Evolutionary conservation across 2,329 filamentous ascomycete species (phyloP), one percentile per base, ranked within the genome.

Genomic region (Talaromyces sp.): DNA sequence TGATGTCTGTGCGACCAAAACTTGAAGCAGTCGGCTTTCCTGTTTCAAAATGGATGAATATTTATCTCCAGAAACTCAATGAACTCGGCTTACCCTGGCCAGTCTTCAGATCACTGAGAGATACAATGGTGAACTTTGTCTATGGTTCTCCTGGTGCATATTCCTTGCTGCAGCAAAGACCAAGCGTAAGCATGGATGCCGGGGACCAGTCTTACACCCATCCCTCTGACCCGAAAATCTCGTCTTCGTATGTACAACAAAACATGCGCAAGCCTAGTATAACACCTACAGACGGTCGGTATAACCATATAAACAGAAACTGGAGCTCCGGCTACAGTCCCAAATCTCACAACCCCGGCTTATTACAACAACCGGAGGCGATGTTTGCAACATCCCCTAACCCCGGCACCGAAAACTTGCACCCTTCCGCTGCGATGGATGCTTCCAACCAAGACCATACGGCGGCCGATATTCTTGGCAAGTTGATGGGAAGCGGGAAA

Each of bases 41-140:
- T 9, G 76, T 75, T 56, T 58, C 63, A 6, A 67, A 67, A 7
- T 76, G 74, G 74, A 67, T 70, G 15, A 73, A 71, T 32, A 70
- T 72, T 7, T 68, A 75, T 39, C 61, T 68, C 17, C 71, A 73
- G 33, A 72, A 69, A 36, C 68, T 68, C 8, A 59, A 60, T 10
- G 65, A 66, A 28, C 62, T 75, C n/a, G 62, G 63, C 2, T 57
- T 69, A 11, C 66, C 64, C 19, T 76, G 74, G 74, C 72, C 74
- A 5, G 69, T 71, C 2, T 75, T 75, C 64, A 60, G 64, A n/a
- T 69, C 72, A 2, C 64, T 76, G 44, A 61, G 68, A 15, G 67
- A 70, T 17, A 63, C 56, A 36, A 71, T 75, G 54, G 70, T 72
- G 27, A 66, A 67, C 17, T 72, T 67, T 67, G 65, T 70, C 57